Percentiles rank a stretch among this genome's conserved stretches.
Conservation (phyloP, 2,329 filamentous ascomycete species). For the Polytolypa hystricis region DNA sequence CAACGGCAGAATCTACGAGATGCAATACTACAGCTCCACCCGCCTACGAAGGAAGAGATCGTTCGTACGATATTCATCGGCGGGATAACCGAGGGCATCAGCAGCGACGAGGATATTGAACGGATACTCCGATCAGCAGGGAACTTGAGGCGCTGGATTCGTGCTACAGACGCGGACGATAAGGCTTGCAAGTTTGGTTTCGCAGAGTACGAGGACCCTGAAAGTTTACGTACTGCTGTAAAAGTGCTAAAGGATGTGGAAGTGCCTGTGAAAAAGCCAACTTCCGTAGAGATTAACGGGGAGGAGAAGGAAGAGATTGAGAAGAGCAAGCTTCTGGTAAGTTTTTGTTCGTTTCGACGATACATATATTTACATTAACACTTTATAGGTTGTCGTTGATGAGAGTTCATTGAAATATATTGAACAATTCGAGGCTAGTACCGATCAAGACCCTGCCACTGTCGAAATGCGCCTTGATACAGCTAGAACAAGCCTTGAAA, state of each 20-base stretch:
- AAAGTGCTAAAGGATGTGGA: slow-evolving; percentile 74
- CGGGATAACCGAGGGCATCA: slow-evolving; percentile 67
- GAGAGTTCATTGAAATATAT: slow-evolving; percentile 73
- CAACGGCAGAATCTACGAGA: slow-evolving; percentile 58
- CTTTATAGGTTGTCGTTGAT: slow-evolving; percentile 55
- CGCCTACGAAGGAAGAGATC: slow-evolving; percentile 82
- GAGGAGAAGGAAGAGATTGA: slow-evolving; percentile 44
- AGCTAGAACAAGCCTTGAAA: slow-evolving; percentile 56
- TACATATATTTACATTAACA: slow-evolving; percentile 13
- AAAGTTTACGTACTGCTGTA: slow-evolving; percentile 74
- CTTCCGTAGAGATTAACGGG: slow-evolving; percentile 28
- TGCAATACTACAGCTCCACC: slow-evolving; percentile 59
- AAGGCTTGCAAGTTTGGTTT: slow-evolving; percentile 87
- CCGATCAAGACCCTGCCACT: slow-evolving; percentile 52
- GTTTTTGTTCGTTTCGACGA: slow-evolving; percentile 12
- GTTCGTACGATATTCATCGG: slow-evolving; percentile 83
- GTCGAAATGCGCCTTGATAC: slow-evolving; percentile 58
- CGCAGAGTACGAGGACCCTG: slow-evolving; percentile 84
- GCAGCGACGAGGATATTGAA: slow-evolving; percentile 69
- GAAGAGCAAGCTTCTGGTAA: slow-evolving; percentile 58
- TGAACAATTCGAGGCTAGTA: slow-evolving; percentile 63
- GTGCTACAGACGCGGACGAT: slow-evolving; percentile 63
- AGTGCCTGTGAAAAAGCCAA: slow-evolving; percentile 68
- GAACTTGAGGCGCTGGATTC: slow-evolving; percentile 72
- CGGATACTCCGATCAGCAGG: slow-evolving; percentile 67